Conservation (phyloP, 495 filamentous ascomycete genomes). For the Hypoxylon rickii region DNA sequence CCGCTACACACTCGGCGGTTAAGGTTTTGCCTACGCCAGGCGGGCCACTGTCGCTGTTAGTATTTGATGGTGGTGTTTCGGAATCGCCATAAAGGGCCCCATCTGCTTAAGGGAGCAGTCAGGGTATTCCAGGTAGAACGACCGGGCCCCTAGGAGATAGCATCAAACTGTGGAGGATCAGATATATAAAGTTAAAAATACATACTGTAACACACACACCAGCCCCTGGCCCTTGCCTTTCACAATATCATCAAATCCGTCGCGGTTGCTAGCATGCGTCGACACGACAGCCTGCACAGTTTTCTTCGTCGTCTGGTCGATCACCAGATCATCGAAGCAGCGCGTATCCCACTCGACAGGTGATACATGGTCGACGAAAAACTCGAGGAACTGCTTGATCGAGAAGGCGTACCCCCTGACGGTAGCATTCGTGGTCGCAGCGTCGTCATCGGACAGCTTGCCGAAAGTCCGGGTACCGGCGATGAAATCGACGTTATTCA, state of each 20-base stretch:
- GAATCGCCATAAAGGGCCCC: too few species aligned
- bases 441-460: conserved; percentile 38
- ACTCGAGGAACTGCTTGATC: conserved; percentile 40
- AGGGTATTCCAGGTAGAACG: too few species aligned
- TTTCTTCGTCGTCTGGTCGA: conserved; percentile 55
- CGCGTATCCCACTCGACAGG: conserved; percentile 39
- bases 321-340: conserved; percentile 60
- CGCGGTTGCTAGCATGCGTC: conserved; percentile 36
- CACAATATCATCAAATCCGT: conserved; percentile 44
- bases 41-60: conserved; percentile 38
- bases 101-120: too few species aligned
- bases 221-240: conserved; percentile 44
- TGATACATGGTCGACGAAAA: conserved; percentile 37
- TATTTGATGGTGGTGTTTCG: too few species aligned
- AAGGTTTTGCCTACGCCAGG: conserved; percentile 48
- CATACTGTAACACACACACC: conserved; percentile 47
- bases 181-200: too few species aligned
- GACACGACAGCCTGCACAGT: conserved; percentile 58
- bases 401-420: conserved; percentile 44
- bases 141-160: not conserved
- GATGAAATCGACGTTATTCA: conserved; percentile 3
- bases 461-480: conserved; percentile 17
- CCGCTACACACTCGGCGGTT: conserved; percentile 54
- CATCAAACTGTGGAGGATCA: too few species aligned
- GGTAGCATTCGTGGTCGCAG: conserved; percentile 34